These are phyloP conservation scores for Singerocomus inundabilis DNA, from an alignment of 1,284 basidiomycete genomes.

Conservation along the genomic window DNA sequence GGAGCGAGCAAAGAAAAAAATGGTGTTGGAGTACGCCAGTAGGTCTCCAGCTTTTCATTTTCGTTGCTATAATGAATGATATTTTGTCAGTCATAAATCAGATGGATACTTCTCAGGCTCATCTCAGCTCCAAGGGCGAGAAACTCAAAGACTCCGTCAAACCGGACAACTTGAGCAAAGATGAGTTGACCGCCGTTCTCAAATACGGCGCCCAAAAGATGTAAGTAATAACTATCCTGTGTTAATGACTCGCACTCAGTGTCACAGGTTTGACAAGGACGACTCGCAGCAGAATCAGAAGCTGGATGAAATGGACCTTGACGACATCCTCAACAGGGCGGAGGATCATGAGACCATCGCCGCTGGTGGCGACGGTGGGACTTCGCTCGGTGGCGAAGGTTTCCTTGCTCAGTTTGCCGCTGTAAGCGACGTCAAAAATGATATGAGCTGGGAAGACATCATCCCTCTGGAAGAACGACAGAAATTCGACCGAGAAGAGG, in stretches of 20 bases:
- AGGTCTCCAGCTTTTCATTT: slow-evolving; percentile 39
- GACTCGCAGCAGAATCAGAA: slow-evolving; percentile 92
- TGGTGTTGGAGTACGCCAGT: slow-evolving; percentile 99
- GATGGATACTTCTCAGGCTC: slow-evolving; percentile 98
- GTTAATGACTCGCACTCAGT: slow-evolving; percentile 12
- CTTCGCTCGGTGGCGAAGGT: slow-evolving; percentile 93
- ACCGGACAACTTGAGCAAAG: slow-evolving; percentile 91
- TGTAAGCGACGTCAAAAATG: slow-evolving; percentile 97
- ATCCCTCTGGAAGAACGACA: slow-evolving; percentile 93
- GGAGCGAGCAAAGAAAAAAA: slow-evolving; percentile 98
- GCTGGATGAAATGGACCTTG: slow-evolving; percentile 98
- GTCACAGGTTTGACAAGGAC: slow-evolving; percentile 89
- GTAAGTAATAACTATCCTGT: slow-evolving; percentile 43
- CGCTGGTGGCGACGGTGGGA: slow-evolving; percentile 71
- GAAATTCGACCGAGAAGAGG: slow-evolving; percentile 83
- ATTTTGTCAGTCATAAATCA: slow-evolving; percentile 87
- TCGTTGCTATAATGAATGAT: slow-evolving; percentile 4
- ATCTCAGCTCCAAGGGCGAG: slow-evolving; percentile 79
- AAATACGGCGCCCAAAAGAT: slow-evolving; percentile 99
- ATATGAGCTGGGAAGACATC: slow-evolving; percentile 99
- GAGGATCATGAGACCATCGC: slow-evolving; percentile 96
- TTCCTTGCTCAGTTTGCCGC: slow-evolving; percentile 96
- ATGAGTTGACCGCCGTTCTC: slow-evolving; percentile 96
- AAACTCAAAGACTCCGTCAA: slow-evolving; percentile 70
- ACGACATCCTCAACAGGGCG: slow-evolving; percentile 95